Base-by-base conservation (phyloP, 2,329 filamentous ascomycete species). In the Trichoderma polysporum region DNA sequence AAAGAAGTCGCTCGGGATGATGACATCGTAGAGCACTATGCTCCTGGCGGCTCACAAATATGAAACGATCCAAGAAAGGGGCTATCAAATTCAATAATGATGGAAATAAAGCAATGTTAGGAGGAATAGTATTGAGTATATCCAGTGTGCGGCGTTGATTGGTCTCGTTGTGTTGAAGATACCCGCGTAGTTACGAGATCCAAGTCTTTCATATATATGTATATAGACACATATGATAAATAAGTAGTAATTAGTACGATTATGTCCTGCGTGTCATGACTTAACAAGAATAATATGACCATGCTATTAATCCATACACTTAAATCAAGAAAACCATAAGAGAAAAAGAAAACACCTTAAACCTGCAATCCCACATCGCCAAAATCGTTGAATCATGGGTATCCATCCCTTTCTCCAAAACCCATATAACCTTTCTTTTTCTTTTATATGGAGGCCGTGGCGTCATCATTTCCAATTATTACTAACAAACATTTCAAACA, bases 351-450 rank as follows among this genome's bases (percentile, higher is more conserved):
- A 57, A 57, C 22, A 49, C 52, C 52, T 27, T 37, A 39, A 58
- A 25, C 39, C 19, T 27, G 56, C 31, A 60, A 19, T 41, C 57
- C 41, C 19, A 62, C 57, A 66, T 66, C 31, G 35, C 64, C 27
- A 33, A 62, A 62, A 45, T 29, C 39, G 45, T 37, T 50, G n/a
- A 64, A 47, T 31, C 57, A 54, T 27, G 59, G 66, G 66, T 67
- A 65, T 66, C 19, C 47, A 53, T 52, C 35, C 47, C 53, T 52
- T 53, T 62, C 47, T 31, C 52, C 54, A 33, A 56, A 57, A 47
- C 39, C 62, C 52, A 49, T 49, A 49, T 49, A 25, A 29, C 49
- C 59, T 53, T 52, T 35, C 63, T 27, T 33, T 45, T 31, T 41
- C 37, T 47, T 56, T 27, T 49, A 27, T 17, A 27, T 50, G 15